Evolutionary conservation across 2,329 filamentous ascomycete genomes (phyloP).

Genomic region (Colletotrichum tanaceti): DNA sequence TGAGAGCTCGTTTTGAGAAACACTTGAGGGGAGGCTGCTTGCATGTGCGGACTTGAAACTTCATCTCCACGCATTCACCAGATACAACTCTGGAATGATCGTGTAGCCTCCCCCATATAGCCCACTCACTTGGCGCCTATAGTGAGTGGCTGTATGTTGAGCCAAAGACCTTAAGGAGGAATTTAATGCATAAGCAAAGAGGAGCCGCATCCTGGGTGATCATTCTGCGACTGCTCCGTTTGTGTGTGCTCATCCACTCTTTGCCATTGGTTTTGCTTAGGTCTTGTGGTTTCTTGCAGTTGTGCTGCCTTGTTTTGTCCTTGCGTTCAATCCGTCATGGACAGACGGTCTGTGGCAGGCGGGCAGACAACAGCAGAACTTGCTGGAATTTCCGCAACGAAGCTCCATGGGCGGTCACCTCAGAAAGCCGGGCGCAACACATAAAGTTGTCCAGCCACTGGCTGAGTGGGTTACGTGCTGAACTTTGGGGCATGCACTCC

Average conservation of each 20-base stretch:
- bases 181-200: slow-evolving; percentile 37
- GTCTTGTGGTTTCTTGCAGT: background rate
- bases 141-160: slow-evolving; percentile 41
- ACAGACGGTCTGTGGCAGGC: background rate
- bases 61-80: slow-evolving; percentile 2
- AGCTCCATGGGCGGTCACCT: slow-evolving; percentile 11
- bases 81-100: slow-evolving; percentile 19
- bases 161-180: slow-evolving; percentile 30
- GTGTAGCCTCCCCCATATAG: slow-evolving; percentile 27
- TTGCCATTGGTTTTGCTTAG: slow-evolving; percentile 18
- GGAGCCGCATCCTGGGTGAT: slow-evolving; percentile 35
- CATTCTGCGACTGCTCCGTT: slow-evolving; percentile 38
- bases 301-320: background rate
- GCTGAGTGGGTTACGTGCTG: slow-evolving; percentile 1
- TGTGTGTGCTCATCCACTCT: slow-evolving; percentile 32
- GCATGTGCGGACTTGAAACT: slow-evolving; percentile 8
- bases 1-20: slow-evolving; percentile 12
- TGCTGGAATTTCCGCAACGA: background rate
- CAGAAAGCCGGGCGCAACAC: slow-evolving; percentile 14
- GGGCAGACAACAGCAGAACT: background rate
- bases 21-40: slow-evolving; percentile 16
- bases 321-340: background rate
- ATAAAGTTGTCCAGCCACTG: slow-evolving; percentile 15
- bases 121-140: slow-evolving; percentile 33
- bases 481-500: background rate